These are phyloP conservation scores for Dactylellina cionopaga DNA, from an alignment of 2,329 filamentous ascomycete genomes.

Conservation along the genomic window DNA sequence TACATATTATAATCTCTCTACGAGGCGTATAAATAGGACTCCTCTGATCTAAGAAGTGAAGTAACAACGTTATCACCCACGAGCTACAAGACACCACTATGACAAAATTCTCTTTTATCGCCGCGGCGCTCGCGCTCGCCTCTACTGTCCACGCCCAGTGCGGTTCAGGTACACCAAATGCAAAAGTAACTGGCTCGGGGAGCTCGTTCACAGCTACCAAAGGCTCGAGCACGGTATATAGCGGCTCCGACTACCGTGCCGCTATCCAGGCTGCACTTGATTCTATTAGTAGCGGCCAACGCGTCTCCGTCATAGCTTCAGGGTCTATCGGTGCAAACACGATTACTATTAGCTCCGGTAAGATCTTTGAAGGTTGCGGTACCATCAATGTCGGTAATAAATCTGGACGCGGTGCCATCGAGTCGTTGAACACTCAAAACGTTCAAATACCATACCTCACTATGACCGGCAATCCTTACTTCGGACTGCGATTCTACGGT, in stretches of 20 bases:
- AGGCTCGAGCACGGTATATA: slow-evolving; percentile 65
- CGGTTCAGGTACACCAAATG: not conserved
- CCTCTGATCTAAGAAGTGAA: too few relatives aligned
- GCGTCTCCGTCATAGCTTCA: slow-evolving; percentile 67
- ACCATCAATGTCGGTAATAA: slow-evolving; percentile 65
- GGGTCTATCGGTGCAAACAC: slow-evolving; percentile 68
- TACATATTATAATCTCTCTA: too few relatives aligned
- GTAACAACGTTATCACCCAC: not conserved
- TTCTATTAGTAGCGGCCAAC: slow-evolving; percentile 66
- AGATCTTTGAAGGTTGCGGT: slow-evolving; percentile 70
- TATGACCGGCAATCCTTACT: slow-evolving; percentile 70
- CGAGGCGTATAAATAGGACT: too few relatives aligned
- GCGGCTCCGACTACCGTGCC: slow-evolving; percentile 66
- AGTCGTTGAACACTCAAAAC: slow-evolving; percentile 64
- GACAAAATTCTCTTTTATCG: not conserved
- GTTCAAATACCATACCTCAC: slow-evolving; percentile 68
- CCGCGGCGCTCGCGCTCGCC: slow-evolving; percentile 4
- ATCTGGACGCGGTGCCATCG: slow-evolving; percentile 67
- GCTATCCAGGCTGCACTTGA: slow-evolving; percentile 69
- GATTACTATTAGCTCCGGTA: slow-evolving; percentile 66
- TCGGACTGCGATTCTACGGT: slow-evolving; percentile 68
- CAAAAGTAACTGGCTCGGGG: slow-evolving; percentile 63
- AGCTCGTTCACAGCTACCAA: slow-evolving; percentile 64
- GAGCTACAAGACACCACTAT: not conserved
- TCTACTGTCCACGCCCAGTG: not conserved